Evolutionary conservation across 495 filamentous ascomycete species (phyloP), one percentile per base, ranked within the genome.

Genomic region (Bacidia gigantensis): DNA sequence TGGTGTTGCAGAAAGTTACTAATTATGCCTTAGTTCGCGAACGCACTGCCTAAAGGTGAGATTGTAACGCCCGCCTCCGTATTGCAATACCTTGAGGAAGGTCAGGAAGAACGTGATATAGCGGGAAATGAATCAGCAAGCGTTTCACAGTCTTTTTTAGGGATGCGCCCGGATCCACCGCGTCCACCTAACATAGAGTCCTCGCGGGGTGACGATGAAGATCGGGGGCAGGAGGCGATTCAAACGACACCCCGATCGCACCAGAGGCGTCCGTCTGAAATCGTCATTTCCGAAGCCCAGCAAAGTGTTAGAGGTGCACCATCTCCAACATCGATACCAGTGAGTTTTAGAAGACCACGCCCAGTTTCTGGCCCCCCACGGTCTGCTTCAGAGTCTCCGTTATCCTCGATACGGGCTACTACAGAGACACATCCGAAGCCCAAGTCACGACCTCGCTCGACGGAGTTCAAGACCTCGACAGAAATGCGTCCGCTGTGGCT

Each of bases 401-500:
- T 62, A 14, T 52, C 63, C 2, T 53, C 58, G 1, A 52, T 59
- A 1, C 50, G 29, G 2, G 29, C 50, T 11, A 65, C 65, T 12
- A 59, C 65, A 14, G 60, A 58, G 3, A 66, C 68, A 1, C 64
- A 66, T 9, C 67, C 56, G 12, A 60, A 67, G 45, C 60, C 59
- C 11, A 68, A 55, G 26, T 26, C 52, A 41, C 65, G 72, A 14
- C 67, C 67, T 2, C 69, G 60, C 50, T 76, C 74, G 3, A 60
- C 64, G 2, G 74, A 76, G 46, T 75, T 75, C 56, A 67, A 63
- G 29, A 38, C 49, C 35, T 71, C 67, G 3, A 68, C 68, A 18
- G 74, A 74, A 42, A 69, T 74, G 29, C 64, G 72, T 9, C 74
- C 74, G 0, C 58, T 77, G 22, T 73, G 66, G 66, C 67, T 72